Base-by-base conservation (phyloP, 192 early-diverging fungal species). In the Coemansia sp. region DNA sequence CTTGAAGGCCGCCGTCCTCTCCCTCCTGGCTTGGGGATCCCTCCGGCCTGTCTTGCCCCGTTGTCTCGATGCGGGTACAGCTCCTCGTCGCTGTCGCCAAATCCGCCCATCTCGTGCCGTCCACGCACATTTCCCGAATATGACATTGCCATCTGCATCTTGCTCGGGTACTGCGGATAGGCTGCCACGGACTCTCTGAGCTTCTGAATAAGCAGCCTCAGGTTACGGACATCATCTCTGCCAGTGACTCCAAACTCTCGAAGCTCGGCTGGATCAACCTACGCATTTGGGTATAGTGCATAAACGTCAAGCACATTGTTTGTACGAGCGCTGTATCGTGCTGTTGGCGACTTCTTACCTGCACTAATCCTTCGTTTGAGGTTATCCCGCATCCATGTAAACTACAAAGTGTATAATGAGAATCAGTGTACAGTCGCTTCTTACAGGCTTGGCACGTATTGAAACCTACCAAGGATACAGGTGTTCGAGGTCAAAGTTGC, bases 391-490 rank as follows among this genome's bases (percentile, higher is more conserved):
- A 65, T 57, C 75, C 69, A 29, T 72, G 66, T 5, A 78, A 58
- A 27, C 72, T 74, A 74, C 35, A 55, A 16, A 10, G 20, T 23
- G 48, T 29, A 24, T 39, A 4, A 53, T 18, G 47, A 24, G 56
- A 52, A 22, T 26, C 35, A 18, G 50, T 37, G 49, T 27, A 24
- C 9, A 53, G 38, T 9, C 9, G 32, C 7, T 35, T 0, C 32
- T 1, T 1, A 9, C 32, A 7, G 32, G 32, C 32, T 35, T 35
- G 32, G 32, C 7, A 9, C 32, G 5, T 7, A 9, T 7, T 35
- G 26, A 58, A 20, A 64, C 71, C 54, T 68, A 68, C 72, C 65
- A 78, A 26, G 75, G 75, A 47, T 78, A 78, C 51, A 71, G 69
- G 59, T 78, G 75, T 47, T 78, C 75, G 53, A 78, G 55, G 14